Base-by-base conservation (phyloP, 495 filamentous ascomycete genomes). In the Rhypophila decipiens region DNA sequence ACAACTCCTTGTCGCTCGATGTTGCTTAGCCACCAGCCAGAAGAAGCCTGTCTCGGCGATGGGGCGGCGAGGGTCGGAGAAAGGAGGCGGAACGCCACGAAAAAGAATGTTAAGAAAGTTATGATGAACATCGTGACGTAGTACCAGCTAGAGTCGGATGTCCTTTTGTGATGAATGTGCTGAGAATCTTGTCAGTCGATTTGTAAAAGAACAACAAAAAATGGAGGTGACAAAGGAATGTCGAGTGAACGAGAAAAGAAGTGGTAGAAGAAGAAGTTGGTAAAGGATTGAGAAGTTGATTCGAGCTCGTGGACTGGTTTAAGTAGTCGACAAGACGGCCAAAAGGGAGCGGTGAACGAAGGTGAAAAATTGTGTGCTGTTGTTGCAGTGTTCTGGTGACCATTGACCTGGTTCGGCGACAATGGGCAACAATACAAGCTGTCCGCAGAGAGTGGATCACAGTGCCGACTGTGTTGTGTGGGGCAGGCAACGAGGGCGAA, bases 11-110 rank as follows among this genome's bases (percentile, higher is more conserved):
- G 80, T 15, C 85, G 84, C 38, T 81, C 61, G 57, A 95, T 85
- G 50, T 68, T 72, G 31, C 76, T 75, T 41, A 94, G 67, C 91
- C 91, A 97, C 68, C 84, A 94, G n/a, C n/a, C n/a, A 53, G 56
- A 56, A 22, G 72, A 67, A 3, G 50, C 48, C 34, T 53, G 57
- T 41, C 60, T 50, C 2, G 59, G 55, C 13, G 61, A 43, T 21
- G 63, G 53, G n/a, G 63, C 66, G 18, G 51, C 58, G 10, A 63
- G 51, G 21, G 56, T 49, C n/a, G 56, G 58, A 18, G 68, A 53
- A 15, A 57, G 50, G 22, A 69, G 61, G 56, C 62, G 54, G 41
- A 68, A 52, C 24, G 65, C 69, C 59, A 67, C 34, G 5, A 65
- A 27, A 40, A 63, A 59, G 34, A 58, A 39, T 1, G 66, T 58